phyloP scores from a whole-genome alignment of 208 protist species.

The Trypanosoma platydactyli region DNA sequence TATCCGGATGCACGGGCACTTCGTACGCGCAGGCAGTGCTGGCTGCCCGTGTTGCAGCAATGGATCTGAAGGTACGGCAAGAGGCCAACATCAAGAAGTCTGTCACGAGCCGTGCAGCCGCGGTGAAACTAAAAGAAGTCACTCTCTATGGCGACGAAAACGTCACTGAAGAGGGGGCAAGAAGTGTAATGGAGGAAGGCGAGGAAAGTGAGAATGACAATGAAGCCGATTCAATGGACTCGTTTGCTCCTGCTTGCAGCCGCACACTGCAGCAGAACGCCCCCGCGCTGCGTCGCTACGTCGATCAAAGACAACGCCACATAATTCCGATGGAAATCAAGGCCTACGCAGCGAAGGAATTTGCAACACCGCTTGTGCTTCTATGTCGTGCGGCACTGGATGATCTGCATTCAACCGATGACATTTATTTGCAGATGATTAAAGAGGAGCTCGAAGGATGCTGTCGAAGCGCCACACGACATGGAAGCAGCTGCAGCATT shows the following conservation, averaged over 20 bases:
- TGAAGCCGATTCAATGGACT: neutral
- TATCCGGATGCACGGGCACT: conserved; percentile 6
- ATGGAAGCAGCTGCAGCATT: neutral
- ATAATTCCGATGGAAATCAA: neutral
- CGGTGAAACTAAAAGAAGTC: neutral
- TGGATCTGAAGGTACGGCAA: conserved; percentile 35
- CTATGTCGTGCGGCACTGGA: conserved; percentile 2
- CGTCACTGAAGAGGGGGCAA: too few relatives aligned
- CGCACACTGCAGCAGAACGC: neutral
- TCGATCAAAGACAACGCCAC: neutral
- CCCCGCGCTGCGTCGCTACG: neutral
- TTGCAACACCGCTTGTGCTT: neutral
- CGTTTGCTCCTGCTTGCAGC: neutral
- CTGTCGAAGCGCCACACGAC: neutral
- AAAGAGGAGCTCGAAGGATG: neutral
- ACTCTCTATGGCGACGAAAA: neutral
- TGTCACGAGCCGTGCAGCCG: neutral
- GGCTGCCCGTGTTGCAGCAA: conserved; percentile 28
- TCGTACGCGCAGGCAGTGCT: conserved; percentile 43
- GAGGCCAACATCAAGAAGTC: conserved; percentile 19
- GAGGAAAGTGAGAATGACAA: neutral
- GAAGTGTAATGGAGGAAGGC: neutral
- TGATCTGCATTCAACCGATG: neutral
- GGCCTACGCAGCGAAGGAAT: neutral
- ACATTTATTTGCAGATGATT: neutral